Evolutionary conservation across 352 stramenopile genomes (phyloP).

Genomic region (Phytophthora constricta): DNA sequence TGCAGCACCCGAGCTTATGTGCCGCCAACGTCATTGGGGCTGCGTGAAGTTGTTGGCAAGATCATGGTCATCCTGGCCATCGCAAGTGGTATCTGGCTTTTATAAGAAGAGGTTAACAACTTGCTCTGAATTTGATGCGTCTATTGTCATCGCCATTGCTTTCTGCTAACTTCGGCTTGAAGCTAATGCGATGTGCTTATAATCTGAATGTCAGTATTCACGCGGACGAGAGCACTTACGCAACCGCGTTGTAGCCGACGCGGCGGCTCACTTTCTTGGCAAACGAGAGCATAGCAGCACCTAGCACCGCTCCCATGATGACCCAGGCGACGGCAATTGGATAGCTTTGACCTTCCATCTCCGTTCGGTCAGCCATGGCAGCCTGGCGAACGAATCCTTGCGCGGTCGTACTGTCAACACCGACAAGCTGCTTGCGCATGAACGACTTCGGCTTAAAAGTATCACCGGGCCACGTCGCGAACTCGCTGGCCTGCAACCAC

Average conservation of each 20-base stretch:
- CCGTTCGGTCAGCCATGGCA: constrained; percentile 6
- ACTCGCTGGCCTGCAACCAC: constrained; percentile 68
- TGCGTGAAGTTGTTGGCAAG: not conserved
- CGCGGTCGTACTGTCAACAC: constrained; percentile 32
- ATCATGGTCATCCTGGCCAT: not conserved
- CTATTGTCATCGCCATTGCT: constrained; percentile 14
- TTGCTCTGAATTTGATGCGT: not conserved
- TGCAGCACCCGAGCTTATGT: constrained; percentile 69
- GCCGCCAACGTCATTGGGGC: constrained; percentile 16
- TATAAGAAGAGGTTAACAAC: constrained; percentile 5
- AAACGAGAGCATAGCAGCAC: constrained; percentile 40
- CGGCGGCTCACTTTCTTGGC: constrained; percentile 42
- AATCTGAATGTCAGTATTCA: not conserved
- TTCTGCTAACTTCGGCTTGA: constrained; percentile 1
- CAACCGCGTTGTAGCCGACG: constrained; percentile 44
- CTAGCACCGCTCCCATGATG: constrained; percentile 45
- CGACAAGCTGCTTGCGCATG: constrained; percentile 53
- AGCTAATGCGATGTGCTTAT: constrained; percentile 13
- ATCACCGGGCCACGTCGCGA: constrained; percentile 69
- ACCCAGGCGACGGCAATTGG: constrained; percentile 39
- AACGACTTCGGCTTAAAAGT: constrained; percentile 60
- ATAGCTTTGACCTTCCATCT: constrained; percentile 10
- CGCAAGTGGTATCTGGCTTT: constrained; percentile 1
- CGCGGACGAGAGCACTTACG: constrained; percentile 17
- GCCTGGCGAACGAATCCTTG: constrained; percentile 36